A percentile compares a stretch with the other conserved stretches of the same genome.
These are phyloP conservation scores for Begonia masoniana DNA, from an alignment of 306 rosid genomes.

Conservation along the genomic window DNA sequence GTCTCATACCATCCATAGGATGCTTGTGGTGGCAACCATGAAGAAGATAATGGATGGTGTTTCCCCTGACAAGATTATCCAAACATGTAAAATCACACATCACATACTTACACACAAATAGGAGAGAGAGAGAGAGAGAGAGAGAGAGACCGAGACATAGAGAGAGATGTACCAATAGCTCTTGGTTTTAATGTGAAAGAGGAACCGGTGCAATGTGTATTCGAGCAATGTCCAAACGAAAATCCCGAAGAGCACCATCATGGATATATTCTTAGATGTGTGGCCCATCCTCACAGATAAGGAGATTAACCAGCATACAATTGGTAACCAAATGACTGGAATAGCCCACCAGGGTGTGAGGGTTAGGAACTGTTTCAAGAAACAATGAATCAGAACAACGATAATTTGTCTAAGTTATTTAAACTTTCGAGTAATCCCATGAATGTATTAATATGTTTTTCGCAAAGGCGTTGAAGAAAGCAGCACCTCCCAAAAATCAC, in stretches of 20 bases:
- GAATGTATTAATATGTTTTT: background rate
- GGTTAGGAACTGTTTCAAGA: constrained; percentile 67
- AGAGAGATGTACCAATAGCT: constrained; percentile 61
- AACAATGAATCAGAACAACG: constrained; percentile 1
- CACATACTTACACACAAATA: background rate
- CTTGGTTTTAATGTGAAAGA: constrained; percentile 82
- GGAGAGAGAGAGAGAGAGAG: background rate
- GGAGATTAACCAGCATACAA: constrained; percentile 51
- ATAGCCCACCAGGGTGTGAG: constrained; percentile 92
- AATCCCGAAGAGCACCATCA: constrained; percentile 45
- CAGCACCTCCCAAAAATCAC: constrained; percentile 68
- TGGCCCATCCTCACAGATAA: constrained; percentile 55
- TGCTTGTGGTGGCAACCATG: constrained; percentile 99
- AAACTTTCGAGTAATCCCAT: background rate
- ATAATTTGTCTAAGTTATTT: no score
- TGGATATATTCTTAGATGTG: constrained; percentile 33
- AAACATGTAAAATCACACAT: background rate
- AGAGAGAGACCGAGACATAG: constrained; percentile 2
- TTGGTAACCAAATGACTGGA: constrained; percentile 90
- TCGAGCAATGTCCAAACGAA: constrained; percentile 70
- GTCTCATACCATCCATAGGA: constrained; percentile 95
- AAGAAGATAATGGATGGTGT: constrained; percentile 78
- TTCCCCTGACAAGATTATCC: constrained; percentile 47
- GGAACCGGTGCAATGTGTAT: constrained; percentile 76
- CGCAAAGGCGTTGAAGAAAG: background rate